Base-by-base conservation (phyloP, 2,329 filamentous ascomycete genomes). In the Verticillium dahliae region DNA sequence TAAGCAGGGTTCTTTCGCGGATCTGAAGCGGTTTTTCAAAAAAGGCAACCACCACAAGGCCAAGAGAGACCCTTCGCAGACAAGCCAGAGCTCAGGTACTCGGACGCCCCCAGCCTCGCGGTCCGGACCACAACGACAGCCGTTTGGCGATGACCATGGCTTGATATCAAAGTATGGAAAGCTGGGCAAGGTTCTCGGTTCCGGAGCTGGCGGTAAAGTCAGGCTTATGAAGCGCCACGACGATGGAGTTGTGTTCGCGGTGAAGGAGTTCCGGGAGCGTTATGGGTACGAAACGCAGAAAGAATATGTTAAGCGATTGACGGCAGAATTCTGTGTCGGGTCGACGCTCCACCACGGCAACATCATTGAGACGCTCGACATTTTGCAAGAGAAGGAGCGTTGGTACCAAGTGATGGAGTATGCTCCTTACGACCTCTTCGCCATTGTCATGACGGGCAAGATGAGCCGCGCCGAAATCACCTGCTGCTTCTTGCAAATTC, bases 321-420 rank as follows among this genome's bases (percentile, higher is more conserved):
- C 95, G 1, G 94, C 95, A 2, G 95, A 99, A 72, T 99, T 99
- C 75, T 99, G 95, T 72, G 94, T 99, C 68, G 95, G 95, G 13
- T 98, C 94, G 2, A 97, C 95, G 0, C 80, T 99, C 41, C 95
- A 98, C 70, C 95, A 99, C 70, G 94, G 95, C 69, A 99, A 99
- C 73, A 92, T 99, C 68, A 98, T 99, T 69, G 95, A 99, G 75
- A 98, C 95, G 1, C 84, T 99, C 67, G 95, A 99, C 74, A 96
- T 99, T 65, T 86, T 99, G 11, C 91, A 96, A 67, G 95, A 99
- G 76, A 95, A 94, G 75, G 87, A 86, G 58, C 92, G 90, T 66
- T 99, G 95, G 92, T 99, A 92, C 70, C 94, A 98, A 71, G 95
- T 99, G 52, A 99, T 99, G 95, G 95, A 99, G 72, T 99, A 96